phyloP scores from a whole-genome alignment of 148 eudicot genomes.

The Gaultheria prostrata region DNA sequence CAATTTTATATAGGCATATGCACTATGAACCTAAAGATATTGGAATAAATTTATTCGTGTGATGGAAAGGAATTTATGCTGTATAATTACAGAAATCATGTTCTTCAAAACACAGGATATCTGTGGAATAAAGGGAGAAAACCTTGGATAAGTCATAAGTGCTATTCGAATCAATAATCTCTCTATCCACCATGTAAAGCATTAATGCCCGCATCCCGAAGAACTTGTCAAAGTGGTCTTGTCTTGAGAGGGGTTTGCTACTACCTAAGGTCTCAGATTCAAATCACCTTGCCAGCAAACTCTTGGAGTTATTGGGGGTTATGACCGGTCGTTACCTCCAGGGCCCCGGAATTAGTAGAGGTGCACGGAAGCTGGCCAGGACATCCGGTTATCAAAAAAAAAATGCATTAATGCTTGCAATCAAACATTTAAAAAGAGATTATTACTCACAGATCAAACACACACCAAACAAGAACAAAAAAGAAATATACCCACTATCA shows the following conservation, averaged over 20 bases:
- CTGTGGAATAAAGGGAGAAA: background rate
- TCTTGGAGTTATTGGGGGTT: no score
- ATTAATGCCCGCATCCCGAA: background rate
- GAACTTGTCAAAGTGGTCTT: no score
- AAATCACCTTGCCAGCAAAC: no score
- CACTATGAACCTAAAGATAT: background rate
- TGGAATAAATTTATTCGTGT: background rate
- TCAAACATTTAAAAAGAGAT: background rate
- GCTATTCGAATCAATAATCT: constrained; percentile 2
- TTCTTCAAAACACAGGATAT: background rate
- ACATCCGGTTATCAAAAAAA: no score
- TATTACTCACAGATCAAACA: background rate
- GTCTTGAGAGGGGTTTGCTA: no score
- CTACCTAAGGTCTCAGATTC: no score
- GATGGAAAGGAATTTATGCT: background rate
- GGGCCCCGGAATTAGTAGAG: no score
- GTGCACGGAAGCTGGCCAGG: no score
- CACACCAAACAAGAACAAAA: background rate
- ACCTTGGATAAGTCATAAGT: background rate
- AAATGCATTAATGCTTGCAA: background rate
- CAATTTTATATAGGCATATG: background rate
- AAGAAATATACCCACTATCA: background rate
- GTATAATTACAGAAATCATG: background rate
- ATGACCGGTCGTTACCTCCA: no score
- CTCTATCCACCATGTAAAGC: background rate